Base-by-base conservation (phyloP, 345 rosid species). In the Schrenkiella parvula region DNA sequence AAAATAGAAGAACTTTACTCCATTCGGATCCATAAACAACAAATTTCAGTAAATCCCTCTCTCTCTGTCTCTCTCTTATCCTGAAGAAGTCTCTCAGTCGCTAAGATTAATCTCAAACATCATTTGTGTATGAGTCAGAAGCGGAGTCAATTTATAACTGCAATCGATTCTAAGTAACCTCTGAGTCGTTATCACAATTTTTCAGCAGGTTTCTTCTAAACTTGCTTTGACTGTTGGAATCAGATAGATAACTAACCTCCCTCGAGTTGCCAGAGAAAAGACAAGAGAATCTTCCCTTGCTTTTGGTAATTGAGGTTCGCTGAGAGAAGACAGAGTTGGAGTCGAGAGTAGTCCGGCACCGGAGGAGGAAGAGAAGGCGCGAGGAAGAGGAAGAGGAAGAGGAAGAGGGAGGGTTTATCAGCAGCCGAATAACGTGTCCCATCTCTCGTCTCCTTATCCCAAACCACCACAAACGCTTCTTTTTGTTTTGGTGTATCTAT, bases 181-280 rank as follows among this genome's bases (percentile, higher is more conserved):
- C n/a, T n/a, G n/a, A n/a, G n/a, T n/a, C n/a, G n/a, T n/a, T n/a
- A n/a, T n/a, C n/a, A n/a, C n/a, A n/a, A n/a, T n/a, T n/a, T n/a
- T n/a, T n/a, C n/a, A n/a, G n/a, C n/a, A n/a, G n/a, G n/a, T n/a
- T n/a, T n/a, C n/a, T n/a, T n/a, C n/a, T n/a, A n/a, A n/a, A n/a
- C n/a, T n/a, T n/a, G n/a, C n/a, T n/a, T n/a, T n/a, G n/a, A n/a
- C n/a, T n/a, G n/a, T n/a, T n/a, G n/a, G n/a, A n/a, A n/a, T n/a
- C n/a, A n/a, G n/a, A n/a, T n/a, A n/a, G n/a, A n/a, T n/a, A 31
- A 35, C 78, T 0, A 82, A 87, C 96, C 96, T 92, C 82, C 31
- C 80, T 82, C 75, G 86, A 70, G 71, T 82, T 82, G 74, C 82
- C 85, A 6, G 97, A 83, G 88, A 90, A 87, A 35, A 84, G 89